Conservation (phyloP, 1,284 basidiomycete species). For the Moniliella sp. region DNA sequence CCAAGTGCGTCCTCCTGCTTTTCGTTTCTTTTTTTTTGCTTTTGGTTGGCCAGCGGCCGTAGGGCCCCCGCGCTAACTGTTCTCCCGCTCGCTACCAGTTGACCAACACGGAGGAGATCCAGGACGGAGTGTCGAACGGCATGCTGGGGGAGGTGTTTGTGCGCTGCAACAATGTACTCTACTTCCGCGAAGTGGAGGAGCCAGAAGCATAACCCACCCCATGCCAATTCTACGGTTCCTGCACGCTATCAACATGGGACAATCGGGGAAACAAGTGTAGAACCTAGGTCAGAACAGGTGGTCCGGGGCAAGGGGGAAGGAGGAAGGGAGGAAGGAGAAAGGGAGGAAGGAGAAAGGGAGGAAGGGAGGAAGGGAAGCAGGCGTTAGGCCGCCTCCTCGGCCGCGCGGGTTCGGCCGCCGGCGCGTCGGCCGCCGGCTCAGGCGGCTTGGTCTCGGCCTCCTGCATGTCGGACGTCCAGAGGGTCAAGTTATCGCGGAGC, state of each 20-base stretch:
- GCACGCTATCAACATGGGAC: neutral
- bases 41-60: neutral
- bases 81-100: slow-evolving; percentile 41
- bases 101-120: slow-evolving; percentile 92
- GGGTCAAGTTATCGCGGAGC: slow-evolving; percentile 85
- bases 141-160: slow-evolving; percentile 95
- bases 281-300: too few relatives aligned
- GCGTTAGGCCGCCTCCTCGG: slow-evolving; percentile 8
- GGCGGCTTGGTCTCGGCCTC: slow-evolving; percentile 29
- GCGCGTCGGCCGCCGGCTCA: slow-evolving; percentile 27
- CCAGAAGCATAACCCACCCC: neutral
- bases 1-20: slow-evolving; percentile 47
- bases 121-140: slow-evolving; percentile 84
- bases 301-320: too few relatives aligned
- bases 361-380: neutral
- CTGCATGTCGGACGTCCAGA: slow-evolving; percentile 83
- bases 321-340: too few relatives aligned
- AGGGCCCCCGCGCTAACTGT: too few relatives aligned
- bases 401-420: slow-evolving; percentile 24
- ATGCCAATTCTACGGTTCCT: neutral
- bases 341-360: too few relatives aligned
- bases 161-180: slow-evolving; percentile 35
- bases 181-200: slow-evolving; percentile 1
- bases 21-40: neutral
- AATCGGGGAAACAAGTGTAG: neutral